phyloP scores from a whole-genome alignment of 106 monocot species.

The Allium fistulosum region DNA sequence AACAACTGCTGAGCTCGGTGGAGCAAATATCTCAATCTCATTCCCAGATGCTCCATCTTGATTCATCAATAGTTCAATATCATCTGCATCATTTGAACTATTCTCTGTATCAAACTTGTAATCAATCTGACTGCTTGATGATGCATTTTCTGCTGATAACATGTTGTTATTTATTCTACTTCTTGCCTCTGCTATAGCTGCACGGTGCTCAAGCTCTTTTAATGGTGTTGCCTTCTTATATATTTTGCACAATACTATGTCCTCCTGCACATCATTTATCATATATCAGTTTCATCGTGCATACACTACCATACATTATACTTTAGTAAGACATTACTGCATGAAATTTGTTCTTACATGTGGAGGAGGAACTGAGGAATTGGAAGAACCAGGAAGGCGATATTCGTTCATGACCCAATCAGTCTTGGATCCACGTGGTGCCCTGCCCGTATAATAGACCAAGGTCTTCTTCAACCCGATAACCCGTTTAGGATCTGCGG shows the following conservation, averaged over 20 bases:
- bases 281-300: not conserved
- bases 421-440: constrained; percentile 61
- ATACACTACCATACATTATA: not conserved
- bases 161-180: not conserved
- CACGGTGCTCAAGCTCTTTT: constrained; percentile 72
- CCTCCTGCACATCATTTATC: constrained; percentile 27
- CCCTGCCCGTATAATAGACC: constrained; percentile 66
- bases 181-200: constrained; percentile 27
- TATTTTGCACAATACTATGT: constrained; percentile 70
- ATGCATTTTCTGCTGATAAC: not conserved
- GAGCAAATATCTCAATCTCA: too few species aligned
- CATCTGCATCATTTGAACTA: not conserved
- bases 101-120: not conserved
- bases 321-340: not conserved
- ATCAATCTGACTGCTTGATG: constrained; percentile 10
- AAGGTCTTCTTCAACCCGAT: constrained; percentile 91
- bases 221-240: constrained; percentile 65
- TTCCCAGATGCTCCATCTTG: constrained; percentile 6
- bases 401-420: constrained; percentile 96
- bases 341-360: constrained; percentile 11
- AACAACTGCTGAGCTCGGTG: too few species aligned
- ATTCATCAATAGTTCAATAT: not conserved
- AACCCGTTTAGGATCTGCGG: constrained; percentile 44
- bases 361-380: constrained; percentile 4
- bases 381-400: constrained; percentile 32